Conservation (phyloP, 1,284 basidiomycete species). For the Cryptococcus hybrid region DNA sequence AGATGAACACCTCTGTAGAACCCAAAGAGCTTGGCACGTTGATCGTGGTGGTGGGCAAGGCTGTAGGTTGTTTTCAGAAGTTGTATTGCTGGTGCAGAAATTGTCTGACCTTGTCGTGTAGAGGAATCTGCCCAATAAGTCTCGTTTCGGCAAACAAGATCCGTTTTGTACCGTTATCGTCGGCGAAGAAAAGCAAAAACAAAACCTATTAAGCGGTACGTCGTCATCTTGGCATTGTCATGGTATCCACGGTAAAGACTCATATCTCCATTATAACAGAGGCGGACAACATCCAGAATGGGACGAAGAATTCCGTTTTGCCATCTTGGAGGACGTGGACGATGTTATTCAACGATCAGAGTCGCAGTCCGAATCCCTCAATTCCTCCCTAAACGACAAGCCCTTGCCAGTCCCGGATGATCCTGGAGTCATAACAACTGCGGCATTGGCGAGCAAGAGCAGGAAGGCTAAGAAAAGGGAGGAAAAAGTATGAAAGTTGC, state of each 20-base stretch:
- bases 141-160: conserved; percentile 95
- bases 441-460: conserved; percentile 54
- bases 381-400: conserved; percentile 59
- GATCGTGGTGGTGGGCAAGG: conserved; percentile 91
- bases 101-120: conserved; percentile 39
- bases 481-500: conserved; percentile 72
- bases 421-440: conserved; percentile 41
- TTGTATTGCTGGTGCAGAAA: neutral
- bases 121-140: conserved; percentile 91
- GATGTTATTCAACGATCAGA: conserved; percentile 59
- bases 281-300: conserved; percentile 98
- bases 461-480: conserved; percentile 40
- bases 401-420: conserved; percentile 15
- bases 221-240: neutral
- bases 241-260: neutral
- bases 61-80: conserved; percentile 60
- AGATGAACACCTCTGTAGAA: conserved; percentile 13
- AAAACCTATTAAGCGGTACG: conserved; percentile 74
- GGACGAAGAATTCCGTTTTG: conserved; percentile 97
- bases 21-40: conserved; percentile 85
- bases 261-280: conserved; percentile 40
- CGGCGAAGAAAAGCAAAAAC: conserved; percentile 79
- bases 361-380: conserved; percentile 53
- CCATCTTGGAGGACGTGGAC: conserved; percentile 75
- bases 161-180: conserved; percentile 84